Evolutionary conservation across 139 green algal genomes (phyloP), one percentile per base, ranked within the genome.

Genomic region (Cymbomonas tetramitiformis): DNA sequence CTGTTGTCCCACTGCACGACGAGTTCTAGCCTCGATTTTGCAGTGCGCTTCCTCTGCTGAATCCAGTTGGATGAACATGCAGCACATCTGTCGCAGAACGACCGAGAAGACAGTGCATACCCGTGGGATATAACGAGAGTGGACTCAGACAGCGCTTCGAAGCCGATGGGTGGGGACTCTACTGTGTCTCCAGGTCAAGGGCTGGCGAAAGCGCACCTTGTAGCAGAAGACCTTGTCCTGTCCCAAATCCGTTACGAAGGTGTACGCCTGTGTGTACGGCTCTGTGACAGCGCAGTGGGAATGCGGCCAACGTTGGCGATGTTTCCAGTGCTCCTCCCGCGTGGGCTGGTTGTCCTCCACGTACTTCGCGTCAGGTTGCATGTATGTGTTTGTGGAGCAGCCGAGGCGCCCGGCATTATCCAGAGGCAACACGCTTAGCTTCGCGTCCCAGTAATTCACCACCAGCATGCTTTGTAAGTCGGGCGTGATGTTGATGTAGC

Each of bases 391-490:
- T 19, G 24, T n/a, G 33, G 51, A 30, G 12, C 12, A 23, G n/a
- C 25, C 36, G 18, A 33, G 53, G 19, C 36, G 34, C 4, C 53
- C 53, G 19, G 38, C 15, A 18, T 30, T 10, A 1, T 36, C 34
- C 23, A 61, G 21, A 24, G n/a, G 21, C 2, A 61, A 28, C 36
- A 61, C 15, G 34, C 6, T 34, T 23, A 61, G 26, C 36, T 51
- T 56, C 1, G 58, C 58, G 58, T 65, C 58, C 58, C 58, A 65
- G 48, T 65, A 65, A n/a, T 48, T 58, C 23, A 57, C 58, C 4
- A 32, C 44, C 19, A 57, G 34, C 30, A 65, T 39, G 15, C 30
- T 31, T 23, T 49, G 25, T 1, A n/a, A n/a, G 21, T 12, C 30
- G 19, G 19, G 9, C 31, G 49, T 8, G 4, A 65, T 43, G 44